Conservation (phyloP, 1,284 basidiomycete species). For the Ceratobasidium papillatum region DNA sequence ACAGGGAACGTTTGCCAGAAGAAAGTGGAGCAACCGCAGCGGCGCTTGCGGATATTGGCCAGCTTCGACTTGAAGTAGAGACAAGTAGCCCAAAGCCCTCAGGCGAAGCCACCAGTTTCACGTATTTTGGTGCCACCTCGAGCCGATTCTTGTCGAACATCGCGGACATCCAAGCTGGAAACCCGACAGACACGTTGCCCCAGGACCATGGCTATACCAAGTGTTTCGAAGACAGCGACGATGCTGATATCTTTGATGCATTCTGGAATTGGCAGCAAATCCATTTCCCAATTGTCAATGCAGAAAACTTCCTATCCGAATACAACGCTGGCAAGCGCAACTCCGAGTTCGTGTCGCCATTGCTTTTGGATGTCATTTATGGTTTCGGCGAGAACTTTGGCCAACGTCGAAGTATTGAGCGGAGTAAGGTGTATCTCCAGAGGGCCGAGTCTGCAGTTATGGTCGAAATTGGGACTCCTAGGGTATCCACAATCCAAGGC, state of each 20-base stretch:
- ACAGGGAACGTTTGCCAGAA: constrained; percentile 25
- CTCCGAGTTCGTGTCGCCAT: constrained; percentile 33
- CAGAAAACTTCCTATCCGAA: constrained; percentile 4
- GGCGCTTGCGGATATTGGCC: constrained; percentile 31
- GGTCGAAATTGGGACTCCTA: constrained; percentile 32
- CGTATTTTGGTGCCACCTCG: constrained; percentile 33
- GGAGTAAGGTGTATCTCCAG: background rate
- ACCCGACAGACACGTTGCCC: constrained; percentile 24
- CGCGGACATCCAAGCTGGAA: constrained; percentile 26
- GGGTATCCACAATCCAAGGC: constrained; percentile 23
- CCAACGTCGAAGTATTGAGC: background rate
- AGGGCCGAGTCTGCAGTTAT: constrained; percentile 23
- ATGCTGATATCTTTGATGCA: constrained; percentile 8
- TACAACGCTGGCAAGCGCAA: constrained; percentile 32
- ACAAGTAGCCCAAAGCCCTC: background rate
- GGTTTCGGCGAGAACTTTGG: constrained; percentile 34
- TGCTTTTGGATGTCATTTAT: constrained; percentile 34
- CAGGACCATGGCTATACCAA: constrained; percentile 18
- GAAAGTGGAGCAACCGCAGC: constrained; percentile 27
- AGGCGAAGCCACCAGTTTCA: constrained; percentile 27
- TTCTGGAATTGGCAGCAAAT: constrained; percentile 34
- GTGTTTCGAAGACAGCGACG: constrained; percentile 19
- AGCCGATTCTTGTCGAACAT: constrained; percentile 37
- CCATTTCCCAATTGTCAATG: constrained; percentile 32
- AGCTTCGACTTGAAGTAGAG: constrained; percentile 23